Base-by-base conservation (phyloP, 768 basidiomycete species). In the Coprinellus micaceus region DNA sequence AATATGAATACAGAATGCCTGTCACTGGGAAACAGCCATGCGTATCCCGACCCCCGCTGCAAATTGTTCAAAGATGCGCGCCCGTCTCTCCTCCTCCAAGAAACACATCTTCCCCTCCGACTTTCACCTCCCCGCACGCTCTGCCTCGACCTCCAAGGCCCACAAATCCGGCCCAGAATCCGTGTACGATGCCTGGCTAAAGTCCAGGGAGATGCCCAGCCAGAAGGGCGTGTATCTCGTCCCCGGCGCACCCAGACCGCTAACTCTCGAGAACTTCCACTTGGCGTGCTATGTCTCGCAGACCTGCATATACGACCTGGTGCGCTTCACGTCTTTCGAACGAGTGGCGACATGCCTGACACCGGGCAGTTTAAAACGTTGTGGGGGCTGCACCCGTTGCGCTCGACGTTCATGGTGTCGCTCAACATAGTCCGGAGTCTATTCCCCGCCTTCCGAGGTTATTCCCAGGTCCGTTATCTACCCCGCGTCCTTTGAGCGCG, bases 371-470 rank as follows among this genome's bases (percentile, higher is more conserved):
- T 80, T 61, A 67, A 66, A 30, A 69, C 72, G 43, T 68, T 83
- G 29, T 77, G 76, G 66, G 65, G 67, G 50, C 70, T 86, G 30
- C 87, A 91, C 62, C 90, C 89, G 30, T 61, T 84, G 47, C 80
- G 89, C 57, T 84, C 87, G 21, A 74, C 80, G n/a, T 73, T 88
- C 53, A 85, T 92, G 83, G 72, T 91, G 68, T 54, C 78, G 57
- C 72, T 91, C 61, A 88, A 90, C 68, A 70, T 91, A 51, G 63
- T 85, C 56, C 82, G 88, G 61, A 91, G 89, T 59, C 72, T 87
- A 57, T 84, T 91, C 65, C 90, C 90, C 33, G 91, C 89, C 10
- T 87, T 88, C 69, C 82, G 88, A 71, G 86, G 88, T 59, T 92
- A 90, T 74, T 91, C 91, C 9, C 91, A 92, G 72, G 81, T 80